Conservation (phyloP, 108 stramenopile species). For the Skeletonema potamos region DNA sequence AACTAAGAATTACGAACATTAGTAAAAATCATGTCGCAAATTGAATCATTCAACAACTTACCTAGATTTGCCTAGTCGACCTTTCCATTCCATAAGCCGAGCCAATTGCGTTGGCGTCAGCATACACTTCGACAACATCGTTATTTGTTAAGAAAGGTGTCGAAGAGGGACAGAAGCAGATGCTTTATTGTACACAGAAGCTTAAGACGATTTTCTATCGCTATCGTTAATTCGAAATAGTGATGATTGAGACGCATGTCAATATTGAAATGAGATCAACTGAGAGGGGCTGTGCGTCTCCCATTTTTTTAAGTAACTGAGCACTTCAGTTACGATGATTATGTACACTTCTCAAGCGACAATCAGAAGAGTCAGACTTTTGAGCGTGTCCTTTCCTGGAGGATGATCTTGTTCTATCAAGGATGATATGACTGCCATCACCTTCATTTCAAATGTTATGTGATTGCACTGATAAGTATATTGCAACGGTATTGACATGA, state of each 20-base stretch:
- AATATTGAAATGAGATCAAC: neutral
- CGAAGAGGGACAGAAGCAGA: too few relatives aligned
- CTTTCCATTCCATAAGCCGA: conserved; percentile 20
- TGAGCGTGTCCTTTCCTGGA: too few relatives aligned
- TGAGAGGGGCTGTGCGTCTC: neutral
- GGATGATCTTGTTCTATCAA: too few relatives aligned
- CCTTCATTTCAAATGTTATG: too few relatives aligned
- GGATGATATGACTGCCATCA: too few relatives aligned
- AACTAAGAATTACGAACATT: neutral
- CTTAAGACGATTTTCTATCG: neutral
- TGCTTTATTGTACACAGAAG: neutral
- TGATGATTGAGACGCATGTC: neutral
- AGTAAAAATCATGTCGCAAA: neutral
- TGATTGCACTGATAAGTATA: too few relatives aligned
- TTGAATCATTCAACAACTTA: neutral
- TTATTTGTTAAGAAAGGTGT: neutral
- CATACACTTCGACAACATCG: conserved; percentile 31
- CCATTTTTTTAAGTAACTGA: neutral
- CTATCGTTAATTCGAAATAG: neutral
- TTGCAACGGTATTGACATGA: too few relatives aligned
- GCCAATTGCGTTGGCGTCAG: conserved; percentile 15
- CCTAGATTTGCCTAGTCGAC: conserved; percentile 25
- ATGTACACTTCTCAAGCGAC: too few relatives aligned
- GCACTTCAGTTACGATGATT: neutral
- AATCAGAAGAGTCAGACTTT: too few relatives aligned